A percentile compares a stretch with the other conserved stretches of the same genome.
phyloP scores from a whole-genome alignment of 129 eudicot species.

The Ambrosia trifida region DNA sequence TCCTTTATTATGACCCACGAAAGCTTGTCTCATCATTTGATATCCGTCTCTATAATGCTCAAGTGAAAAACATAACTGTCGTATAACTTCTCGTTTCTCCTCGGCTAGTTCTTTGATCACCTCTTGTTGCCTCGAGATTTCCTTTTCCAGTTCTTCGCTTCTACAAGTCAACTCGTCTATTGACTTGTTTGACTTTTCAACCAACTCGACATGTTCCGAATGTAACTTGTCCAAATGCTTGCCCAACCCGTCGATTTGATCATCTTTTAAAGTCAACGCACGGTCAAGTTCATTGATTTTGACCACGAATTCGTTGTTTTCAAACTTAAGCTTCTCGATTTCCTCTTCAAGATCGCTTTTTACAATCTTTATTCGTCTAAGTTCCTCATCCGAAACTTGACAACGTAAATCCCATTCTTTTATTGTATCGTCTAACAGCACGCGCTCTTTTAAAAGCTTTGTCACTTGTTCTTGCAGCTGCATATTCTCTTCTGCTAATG shows the following conservation, averaged over 20 bases:
- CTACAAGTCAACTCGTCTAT: slow-evolving; percentile 42
- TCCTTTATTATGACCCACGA: slow-evolving; percentile 47
- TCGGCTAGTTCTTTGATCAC: slow-evolving; percentile 67
- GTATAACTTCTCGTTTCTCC: slow-evolving; percentile 81
- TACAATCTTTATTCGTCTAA: slow-evolving; percentile 43
- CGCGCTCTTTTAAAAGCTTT: slow-evolving; percentile 52
- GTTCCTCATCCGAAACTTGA: slow-evolving; percentile 64
- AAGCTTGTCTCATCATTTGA: slow-evolving; percentile 60
- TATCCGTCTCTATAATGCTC: slow-evolving; percentile 75
- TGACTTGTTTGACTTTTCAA: slow-evolving; percentile 42
- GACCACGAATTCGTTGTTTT: slow-evolving; percentile 28
- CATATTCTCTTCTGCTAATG: slow-evolving; percentile 68
- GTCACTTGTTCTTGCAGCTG: slow-evolving; percentile 61
- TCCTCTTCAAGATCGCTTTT: slow-evolving; percentile 57
- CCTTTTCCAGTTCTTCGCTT: slow-evolving; percentile 49
- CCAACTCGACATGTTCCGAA: slow-evolving; percentile 52
- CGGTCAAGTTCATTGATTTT: slow-evolving; percentile 32
- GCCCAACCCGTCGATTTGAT: slow-evolving; percentile 33
- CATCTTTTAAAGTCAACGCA: slow-evolving; percentile 43
- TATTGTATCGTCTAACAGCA: slow-evolving; percentile 53
- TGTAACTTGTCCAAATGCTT: slow-evolving; percentile 63
- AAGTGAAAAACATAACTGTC: slow-evolving; percentile 84
- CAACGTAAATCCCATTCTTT: slow-evolving; percentile 74
- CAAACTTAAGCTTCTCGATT: slow-evolving; percentile 47
- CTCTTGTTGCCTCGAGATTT: slow-evolving; percentile 49